Conservation (phyloP, 345 rosid genomes). For the Combretum micranthum region DNA sequence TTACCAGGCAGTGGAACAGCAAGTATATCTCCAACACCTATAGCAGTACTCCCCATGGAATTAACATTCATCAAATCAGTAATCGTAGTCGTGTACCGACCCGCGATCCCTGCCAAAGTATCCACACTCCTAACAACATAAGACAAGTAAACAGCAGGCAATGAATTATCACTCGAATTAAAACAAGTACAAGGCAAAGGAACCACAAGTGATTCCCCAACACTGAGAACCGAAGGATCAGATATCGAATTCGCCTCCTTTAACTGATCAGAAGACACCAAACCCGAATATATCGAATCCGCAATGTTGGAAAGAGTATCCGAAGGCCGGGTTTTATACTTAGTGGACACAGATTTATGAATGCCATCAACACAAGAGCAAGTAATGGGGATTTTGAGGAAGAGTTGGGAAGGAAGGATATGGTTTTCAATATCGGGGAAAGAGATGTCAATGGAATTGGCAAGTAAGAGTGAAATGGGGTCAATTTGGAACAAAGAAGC, state of each 20-base stretch:
- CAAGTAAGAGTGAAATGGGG: slow-evolving; percentile 63
- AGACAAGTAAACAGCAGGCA: slow-evolving; percentile 79
- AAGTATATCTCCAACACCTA: slow-evolving; percentile 69
- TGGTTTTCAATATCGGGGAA: slow-evolving; percentile 91
- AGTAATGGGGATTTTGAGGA: slow-evolving; percentile 65
- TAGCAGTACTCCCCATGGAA: slow-evolving; percentile 79
- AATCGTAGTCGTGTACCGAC: slow-evolving; percentile 59
- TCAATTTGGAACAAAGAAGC: slow-evolving; percentile 91
- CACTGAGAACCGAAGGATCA: slow-evolving; percentile 65
- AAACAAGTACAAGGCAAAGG: slow-evolving; percentile 95
- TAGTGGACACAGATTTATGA: slow-evolving; percentile 65
- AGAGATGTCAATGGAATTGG: slow-evolving; percentile 83
- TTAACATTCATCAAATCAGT: slow-evolving; percentile 91
- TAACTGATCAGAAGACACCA: slow-evolving; percentile 91
- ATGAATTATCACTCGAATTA: slow-evolving; percentile 67
- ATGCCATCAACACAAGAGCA: slow-evolving; percentile 95
- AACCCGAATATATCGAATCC: slow-evolving; percentile 58
- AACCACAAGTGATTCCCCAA: slow-evolving; percentile 60
- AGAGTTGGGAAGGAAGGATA: slow-evolving; percentile 78
- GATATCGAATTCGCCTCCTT: slow-evolving; percentile 68
- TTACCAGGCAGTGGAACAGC: slow-evolving; percentile 82
- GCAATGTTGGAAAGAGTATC: slow-evolving; percentile 62
- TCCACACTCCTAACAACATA: slow-evolving; percentile 72
- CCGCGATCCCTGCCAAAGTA: slow-evolving; percentile 62
- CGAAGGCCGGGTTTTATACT: slow-evolving; percentile 77